phyloP scores from a whole-genome alignment of 495 filamentous ascomycete genomes.

The Tuber aestivum region DNA sequence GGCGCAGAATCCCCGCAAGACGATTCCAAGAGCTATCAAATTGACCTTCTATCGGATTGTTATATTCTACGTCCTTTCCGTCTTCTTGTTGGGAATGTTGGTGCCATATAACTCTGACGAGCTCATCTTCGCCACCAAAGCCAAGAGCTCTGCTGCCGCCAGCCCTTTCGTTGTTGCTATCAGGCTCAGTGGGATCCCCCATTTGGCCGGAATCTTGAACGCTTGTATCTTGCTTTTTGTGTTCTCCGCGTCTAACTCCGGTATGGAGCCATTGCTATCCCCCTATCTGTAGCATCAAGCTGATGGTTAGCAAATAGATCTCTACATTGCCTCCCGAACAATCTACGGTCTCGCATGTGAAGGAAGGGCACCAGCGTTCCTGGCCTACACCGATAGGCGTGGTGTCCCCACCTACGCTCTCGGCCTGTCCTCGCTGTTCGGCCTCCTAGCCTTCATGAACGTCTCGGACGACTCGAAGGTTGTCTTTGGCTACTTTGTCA shows the following conservation, averaged over 20 bases:
- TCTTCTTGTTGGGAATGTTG: constrained; percentile 58
- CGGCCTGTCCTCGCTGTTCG: constrained; percentile 55
- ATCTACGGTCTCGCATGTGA: constrained; percentile 72
- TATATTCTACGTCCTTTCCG: constrained; percentile 69
- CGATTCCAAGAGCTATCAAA: constrained; percentile 69
- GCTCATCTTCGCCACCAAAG: constrained; percentile 53
- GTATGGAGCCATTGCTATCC: constrained; percentile 35
- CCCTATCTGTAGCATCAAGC: constrained; percentile 2
- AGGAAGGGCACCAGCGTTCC: constrained; percentile 65
- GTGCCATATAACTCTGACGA: constrained; percentile 49
- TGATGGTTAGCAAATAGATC: constrained; percentile 43
- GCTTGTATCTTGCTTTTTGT: constrained; percentile 71
- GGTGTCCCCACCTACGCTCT: constrained; percentile 74
- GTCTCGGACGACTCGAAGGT: constrained; percentile 59
- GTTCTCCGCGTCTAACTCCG: constrained; percentile 69
- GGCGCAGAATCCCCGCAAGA: constrained; percentile 66
- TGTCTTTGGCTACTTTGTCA: constrained; percentile 81
- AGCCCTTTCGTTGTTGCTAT: constrained; percentile 62
- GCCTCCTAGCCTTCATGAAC: constrained; percentile 71
- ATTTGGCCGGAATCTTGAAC: constrained; percentile 56
- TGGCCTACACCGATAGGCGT: constrained; percentile 62
- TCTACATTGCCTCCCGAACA: constrained; percentile 79
- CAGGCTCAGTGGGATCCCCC: constrained; percentile 50
- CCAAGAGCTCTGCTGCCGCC: constrained; percentile 49
- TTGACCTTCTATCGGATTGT: constrained; percentile 81